Evolutionary conservation across 352 stramenopile genomes (phyloP).

Genomic region (Phytophthora ramorum): DNA sequence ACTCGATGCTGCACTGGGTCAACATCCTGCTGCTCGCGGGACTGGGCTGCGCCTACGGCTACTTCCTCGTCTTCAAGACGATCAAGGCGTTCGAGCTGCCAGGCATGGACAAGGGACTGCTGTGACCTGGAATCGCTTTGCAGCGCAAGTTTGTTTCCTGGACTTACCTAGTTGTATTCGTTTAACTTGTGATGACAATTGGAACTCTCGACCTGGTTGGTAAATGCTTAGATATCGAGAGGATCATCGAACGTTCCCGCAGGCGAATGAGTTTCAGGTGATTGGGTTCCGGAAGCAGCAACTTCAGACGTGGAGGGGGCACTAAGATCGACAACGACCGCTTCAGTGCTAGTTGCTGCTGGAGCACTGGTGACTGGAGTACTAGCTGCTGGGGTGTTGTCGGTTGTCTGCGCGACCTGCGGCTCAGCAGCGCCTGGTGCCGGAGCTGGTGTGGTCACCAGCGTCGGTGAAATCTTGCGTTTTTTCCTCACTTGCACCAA

Average conservation of each 20-base stretch:
- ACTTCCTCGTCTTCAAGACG: slow-evolving; percentile 89
- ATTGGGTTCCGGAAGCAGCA: slow-evolving; percentile 6
- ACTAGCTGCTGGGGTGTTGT: background rate
- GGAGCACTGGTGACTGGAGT: background rate
- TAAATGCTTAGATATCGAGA: slow-evolving; percentile 36
- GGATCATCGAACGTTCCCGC: slow-evolving; percentile 37
- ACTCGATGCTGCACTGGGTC: slow-evolving; percentile 85
- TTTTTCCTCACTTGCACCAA: slow-evolving; percentile 86
- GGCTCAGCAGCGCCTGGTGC: background rate
- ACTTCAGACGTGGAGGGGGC: slow-evolving; percentile 5
- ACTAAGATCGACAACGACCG: slow-evolving; percentile 19
- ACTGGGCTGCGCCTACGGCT: slow-evolving; percentile 77
- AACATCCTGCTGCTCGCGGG: slow-evolving; percentile 78
- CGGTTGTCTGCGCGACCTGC: slow-evolving; percentile 3
- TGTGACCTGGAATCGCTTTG: slow-evolving; percentile 34
- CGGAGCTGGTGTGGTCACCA: slow-evolving; percentile 31
- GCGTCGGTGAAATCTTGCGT: slow-evolving; percentile 70
- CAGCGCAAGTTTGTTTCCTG: slow-evolving; percentile 8
- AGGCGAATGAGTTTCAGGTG: slow-evolving; percentile 6
- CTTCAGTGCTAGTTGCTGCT: slow-evolving; percentile 6
- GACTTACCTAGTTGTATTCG: slow-evolving; percentile 23
- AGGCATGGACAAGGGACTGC: slow-evolving; percentile 55
- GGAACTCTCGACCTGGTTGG: slow-evolving; percentile 1
- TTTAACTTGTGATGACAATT: slow-evolving; percentile 26
- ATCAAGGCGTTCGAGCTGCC: slow-evolving; percentile 90